Evolutionary conservation across 106 monocot genomes (phyloP), one percentile per base, ranked within the genome.

Genomic region (Apostasia shenzhenica): DNA sequence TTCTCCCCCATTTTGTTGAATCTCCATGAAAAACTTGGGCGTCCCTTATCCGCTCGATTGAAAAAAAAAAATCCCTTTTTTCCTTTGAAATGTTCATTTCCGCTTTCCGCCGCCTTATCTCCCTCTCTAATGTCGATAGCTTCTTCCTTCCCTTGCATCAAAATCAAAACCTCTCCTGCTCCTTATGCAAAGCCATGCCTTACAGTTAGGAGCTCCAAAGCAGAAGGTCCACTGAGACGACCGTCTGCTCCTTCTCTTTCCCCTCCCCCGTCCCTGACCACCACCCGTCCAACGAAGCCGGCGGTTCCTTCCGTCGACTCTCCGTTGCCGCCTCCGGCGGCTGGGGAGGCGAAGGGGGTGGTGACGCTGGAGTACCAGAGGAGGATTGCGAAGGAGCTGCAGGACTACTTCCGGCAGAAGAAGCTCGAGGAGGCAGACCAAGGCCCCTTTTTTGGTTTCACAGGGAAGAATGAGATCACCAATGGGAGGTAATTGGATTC

Each of bases 341-440:
- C 46, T 13, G 53, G 14, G 9, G 43, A 70, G 50, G 55, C 41
- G 46, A 43, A 42, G 14, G 80, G 46, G 10, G 84, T 67, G 60
- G 91, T 97, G 72, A 97, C 86, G 37, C 39, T 97, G 54, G 91
- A 89, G 88, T 97, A 78, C 69, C 95, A 97, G 84, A 86, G 95
- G 70, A 92, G 81, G 88, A 79, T 82, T 75, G 95, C 95, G 2
- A 97, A 92, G 74, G 91, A 97, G 73, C 65, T 92, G 84, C 95
- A 92, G 84, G 89, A 97, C 10, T 97, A 97, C 72, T 97, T 92
- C 70, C 76, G 75, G 82, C 80, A 83, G 91, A 97, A 92, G 81
- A 97, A 89, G 78, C 75, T 89, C 8, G 89, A 92, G 73, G 92
- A 92, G 66, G 81, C 80, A 5, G 64, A 73, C 48, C 92, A 85